Conservation (phyloP, 1,284 basidiomycete species). For the Dichomitus squalens region DNA sequence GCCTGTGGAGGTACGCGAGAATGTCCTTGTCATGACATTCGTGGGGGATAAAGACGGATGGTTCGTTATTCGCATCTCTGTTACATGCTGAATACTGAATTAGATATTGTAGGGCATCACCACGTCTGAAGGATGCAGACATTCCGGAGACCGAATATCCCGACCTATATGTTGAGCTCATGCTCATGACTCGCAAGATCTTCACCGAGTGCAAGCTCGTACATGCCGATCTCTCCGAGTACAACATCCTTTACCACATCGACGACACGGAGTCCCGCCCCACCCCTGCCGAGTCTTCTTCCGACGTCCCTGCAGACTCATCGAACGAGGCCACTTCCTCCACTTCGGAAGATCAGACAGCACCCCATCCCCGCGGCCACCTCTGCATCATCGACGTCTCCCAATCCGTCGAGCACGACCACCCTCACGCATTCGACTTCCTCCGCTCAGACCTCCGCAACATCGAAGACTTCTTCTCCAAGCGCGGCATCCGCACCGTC, state of each 20-base stretch:
- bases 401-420: slow-evolving; percentile 98
- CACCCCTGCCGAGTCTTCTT: not conserved
- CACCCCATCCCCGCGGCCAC: slow-evolving; percentile 44
- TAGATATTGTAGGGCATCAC: slow-evolving; percentile 69
- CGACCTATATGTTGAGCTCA: slow-evolving; percentile 78
- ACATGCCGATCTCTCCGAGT: slow-evolving; percentile 97
- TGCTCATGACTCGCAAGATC: slow-evolving; percentile 83
- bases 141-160: slow-evolving; percentile 59
- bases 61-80: slow-evolving; percentile 43
- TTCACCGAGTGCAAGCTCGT: slow-evolving; percentile 93
- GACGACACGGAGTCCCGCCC: slow-evolving; percentile 19
- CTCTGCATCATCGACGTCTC: slow-evolving; percentile 98
- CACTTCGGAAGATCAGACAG: not conserved
- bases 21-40: slow-evolving; percentile 97
- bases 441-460: slow-evolving; percentile 92
- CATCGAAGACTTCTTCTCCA: slow-evolving; percentile 89
- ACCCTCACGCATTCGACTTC: slow-evolving; percentile 96
- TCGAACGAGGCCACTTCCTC: not conserved
- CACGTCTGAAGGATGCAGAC: slow-evolving; percentile 87
- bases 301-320: not conserved
- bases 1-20: slow-evolving; percentile 92
- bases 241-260: slow-evolving; percentile 92
- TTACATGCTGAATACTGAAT: not conserved
- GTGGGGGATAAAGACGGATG: slow-evolving; percentile 83
- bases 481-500: slow-evolving; percentile 75